phyloP scores from a whole-genome alignment of 805 yeast genomes.

The Isabelozyma gotoi region DNA sequence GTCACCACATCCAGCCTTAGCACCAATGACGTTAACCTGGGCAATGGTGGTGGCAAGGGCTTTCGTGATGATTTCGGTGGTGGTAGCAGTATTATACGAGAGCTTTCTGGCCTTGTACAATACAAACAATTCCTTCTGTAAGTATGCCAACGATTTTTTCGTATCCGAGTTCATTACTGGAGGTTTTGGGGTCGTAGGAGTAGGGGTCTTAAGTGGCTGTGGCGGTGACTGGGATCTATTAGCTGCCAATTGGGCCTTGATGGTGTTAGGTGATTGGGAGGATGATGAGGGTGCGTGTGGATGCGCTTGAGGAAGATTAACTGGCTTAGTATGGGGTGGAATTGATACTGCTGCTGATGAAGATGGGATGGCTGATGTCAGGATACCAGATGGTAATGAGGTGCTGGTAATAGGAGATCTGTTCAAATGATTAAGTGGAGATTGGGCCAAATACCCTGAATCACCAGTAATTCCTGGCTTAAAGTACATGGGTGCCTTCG shows the following conservation, averaged over 20 bases:
- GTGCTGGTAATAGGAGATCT: neutral
- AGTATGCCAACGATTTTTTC: conserved; percentile 71
- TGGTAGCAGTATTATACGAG: conserved; percentile 74
- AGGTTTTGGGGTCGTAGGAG: conserved; percentile 12
- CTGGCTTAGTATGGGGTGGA: conserved; percentile 1
- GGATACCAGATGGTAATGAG: neutral
- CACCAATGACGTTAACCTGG: conserved; percentile 84
- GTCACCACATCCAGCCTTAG: conserved; percentile 76
- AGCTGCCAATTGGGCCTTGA: conserved; percentile 49
- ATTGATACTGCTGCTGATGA: neutral
- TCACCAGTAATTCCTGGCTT: conserved; percentile 20
- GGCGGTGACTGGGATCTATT: conserved; percentile 32
- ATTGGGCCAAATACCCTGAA: conserved; percentile 5
- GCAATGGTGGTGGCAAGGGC: conserved; percentile 93
- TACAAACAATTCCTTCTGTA: conserved; percentile 82
- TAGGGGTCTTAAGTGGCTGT: conserved; percentile 15
- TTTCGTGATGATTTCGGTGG: conserved; percentile 81
- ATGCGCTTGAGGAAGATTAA: neutral
- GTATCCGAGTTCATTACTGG: conserved; percentile 56
- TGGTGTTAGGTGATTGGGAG: conserved; percentile 15
- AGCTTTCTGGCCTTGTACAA: conserved; percentile 72
- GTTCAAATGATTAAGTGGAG: neutral
- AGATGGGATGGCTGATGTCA: neutral
- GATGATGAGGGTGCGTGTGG: neutral
- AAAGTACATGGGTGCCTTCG: conserved; percentile 35